Percentiles rank a stretch among this genome's conserved stretches.
Conservation (phyloP, 164 flowering plant genomes). For the Macadamia tetraphylla region DNA sequence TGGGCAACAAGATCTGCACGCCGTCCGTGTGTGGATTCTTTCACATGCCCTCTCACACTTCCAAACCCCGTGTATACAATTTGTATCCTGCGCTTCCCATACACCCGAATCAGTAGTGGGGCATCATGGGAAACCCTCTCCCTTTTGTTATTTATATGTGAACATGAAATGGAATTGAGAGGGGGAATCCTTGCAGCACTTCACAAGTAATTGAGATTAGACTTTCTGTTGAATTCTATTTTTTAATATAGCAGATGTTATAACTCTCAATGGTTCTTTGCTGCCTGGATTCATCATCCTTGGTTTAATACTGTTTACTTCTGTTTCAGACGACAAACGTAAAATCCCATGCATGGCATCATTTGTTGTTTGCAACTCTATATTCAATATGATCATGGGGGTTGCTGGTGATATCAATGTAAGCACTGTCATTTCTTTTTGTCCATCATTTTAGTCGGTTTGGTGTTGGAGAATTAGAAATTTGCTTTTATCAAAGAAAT, state of each 20-base stretch:
- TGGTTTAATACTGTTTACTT: not conserved
- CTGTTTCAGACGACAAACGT: slow-evolving; percentile 52
- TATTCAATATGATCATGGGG: slow-evolving; percentile 45
- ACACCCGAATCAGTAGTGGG: too few relatives aligned
- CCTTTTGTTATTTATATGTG: not conserved
- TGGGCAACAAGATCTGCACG: too few relatives aligned
- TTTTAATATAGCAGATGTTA: too few relatives aligned
- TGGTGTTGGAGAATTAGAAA: not conserved
- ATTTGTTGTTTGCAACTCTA: slow-evolving; percentile 42
- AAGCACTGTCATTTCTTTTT: slow-evolving; percentile 15
- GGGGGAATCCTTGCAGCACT: too few relatives aligned
- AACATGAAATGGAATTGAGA: not conserved
- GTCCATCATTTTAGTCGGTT: too few relatives aligned
- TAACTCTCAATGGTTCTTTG: not conserved
- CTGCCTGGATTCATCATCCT: not conserved
- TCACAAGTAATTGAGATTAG: too few relatives aligned
- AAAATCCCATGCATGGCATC: slow-evolving; percentile 53
- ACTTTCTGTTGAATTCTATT: too few relatives aligned
- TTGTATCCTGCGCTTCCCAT: too few relatives aligned
- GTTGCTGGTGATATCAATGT: slow-evolving; percentile 53
- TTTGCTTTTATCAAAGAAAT: not conserved
- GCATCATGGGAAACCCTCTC: too few relatives aligned
- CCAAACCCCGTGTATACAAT: too few relatives aligned
- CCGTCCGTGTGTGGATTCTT: too few relatives aligned
- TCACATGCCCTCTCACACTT: too few relatives aligned